Conservation (phyloP, 75 land plant species). For the Chamaecyparis obtusa region DNA sequence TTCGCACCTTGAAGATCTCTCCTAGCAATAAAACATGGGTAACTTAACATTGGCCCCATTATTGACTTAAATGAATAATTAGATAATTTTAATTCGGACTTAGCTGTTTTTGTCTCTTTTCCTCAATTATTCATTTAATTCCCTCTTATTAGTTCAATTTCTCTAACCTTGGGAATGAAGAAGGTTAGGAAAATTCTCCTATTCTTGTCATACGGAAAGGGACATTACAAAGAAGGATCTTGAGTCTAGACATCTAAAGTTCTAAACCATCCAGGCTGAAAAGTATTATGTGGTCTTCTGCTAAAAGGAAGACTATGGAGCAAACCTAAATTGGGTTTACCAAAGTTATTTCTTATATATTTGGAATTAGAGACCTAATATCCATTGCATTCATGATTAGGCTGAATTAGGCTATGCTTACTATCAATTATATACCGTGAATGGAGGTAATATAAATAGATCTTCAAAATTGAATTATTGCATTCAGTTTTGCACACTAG, state of each 20-base stretch:
- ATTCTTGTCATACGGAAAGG: no score
- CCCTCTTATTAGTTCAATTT: no score
- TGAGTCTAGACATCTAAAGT: not conserved
- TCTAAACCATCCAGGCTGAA: not conserved
- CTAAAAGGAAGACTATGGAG: not conserved
- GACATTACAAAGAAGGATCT: no score
- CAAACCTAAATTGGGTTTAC: not conserved
- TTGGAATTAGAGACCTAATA: not conserved
- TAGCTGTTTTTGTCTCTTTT: no score
- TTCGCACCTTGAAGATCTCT: no score
- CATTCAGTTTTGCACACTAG: not conserved
- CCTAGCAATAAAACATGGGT: no score
- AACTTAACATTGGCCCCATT: no score
- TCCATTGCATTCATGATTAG: not conserved
- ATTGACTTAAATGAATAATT: no score
- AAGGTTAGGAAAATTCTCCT: no score
- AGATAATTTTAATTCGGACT: no score
- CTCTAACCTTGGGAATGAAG: no score
- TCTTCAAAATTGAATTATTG: not conserved
- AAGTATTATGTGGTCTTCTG: not conserved
- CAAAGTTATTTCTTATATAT: not conserved
- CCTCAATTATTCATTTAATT: no score
- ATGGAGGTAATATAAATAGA: not conserved
- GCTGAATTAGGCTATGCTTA: not conserved
- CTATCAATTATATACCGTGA: not conserved